Percentiles rank a stretch among this genome's conserved stretches.
These are phyloP conservation scores for Spongospora subterranea DNA, from an alignment of 208 protist species.

Conservation along the genomic window DNA sequence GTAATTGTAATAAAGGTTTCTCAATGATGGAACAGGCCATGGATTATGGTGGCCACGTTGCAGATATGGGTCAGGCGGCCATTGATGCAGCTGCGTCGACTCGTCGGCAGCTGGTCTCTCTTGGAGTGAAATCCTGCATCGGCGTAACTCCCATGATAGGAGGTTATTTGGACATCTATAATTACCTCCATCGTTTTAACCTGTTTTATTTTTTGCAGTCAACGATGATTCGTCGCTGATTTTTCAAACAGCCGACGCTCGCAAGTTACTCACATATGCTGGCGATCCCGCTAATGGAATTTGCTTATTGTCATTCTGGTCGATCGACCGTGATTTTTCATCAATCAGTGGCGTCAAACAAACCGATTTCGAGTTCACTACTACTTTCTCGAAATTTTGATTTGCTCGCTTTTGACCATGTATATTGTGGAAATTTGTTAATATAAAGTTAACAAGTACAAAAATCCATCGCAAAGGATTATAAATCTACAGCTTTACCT, in stretches of 20 bases:
- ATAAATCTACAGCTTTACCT: too few species aligned
- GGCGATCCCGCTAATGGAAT: background rate
- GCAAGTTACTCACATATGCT: background rate
- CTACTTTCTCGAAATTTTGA: background rate
- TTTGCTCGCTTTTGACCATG: background rate
- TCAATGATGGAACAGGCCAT: background rate
- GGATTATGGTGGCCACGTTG: background rate
- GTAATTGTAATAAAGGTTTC: background rate
- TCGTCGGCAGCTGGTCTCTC: background rate
- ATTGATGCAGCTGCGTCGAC: background rate
- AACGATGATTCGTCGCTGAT: background rate
- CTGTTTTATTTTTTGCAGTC: background rate
- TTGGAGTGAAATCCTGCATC: slow-evolving; percentile 3
- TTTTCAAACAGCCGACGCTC: background rate
- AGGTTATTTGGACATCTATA: background rate
- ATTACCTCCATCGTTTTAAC: background rate
- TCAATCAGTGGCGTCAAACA: background rate
- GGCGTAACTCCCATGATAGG: slow-evolving; percentile 34
- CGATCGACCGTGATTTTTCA: background rate
- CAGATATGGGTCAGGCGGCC: slow-evolving; percentile 35
- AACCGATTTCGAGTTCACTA: background rate
- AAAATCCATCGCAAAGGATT: too few species aligned
- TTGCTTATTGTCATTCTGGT: slow-evolving; percentile 25
- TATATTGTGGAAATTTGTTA: background rate
- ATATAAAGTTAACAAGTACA: too few species aligned